A percentile compares a stretch with the other conserved stretches of the same genome.
Evolutionary conservation across 169 alveolate genomes (phyloP).

Genomic region (Hepatocystis sp.): DNA sequence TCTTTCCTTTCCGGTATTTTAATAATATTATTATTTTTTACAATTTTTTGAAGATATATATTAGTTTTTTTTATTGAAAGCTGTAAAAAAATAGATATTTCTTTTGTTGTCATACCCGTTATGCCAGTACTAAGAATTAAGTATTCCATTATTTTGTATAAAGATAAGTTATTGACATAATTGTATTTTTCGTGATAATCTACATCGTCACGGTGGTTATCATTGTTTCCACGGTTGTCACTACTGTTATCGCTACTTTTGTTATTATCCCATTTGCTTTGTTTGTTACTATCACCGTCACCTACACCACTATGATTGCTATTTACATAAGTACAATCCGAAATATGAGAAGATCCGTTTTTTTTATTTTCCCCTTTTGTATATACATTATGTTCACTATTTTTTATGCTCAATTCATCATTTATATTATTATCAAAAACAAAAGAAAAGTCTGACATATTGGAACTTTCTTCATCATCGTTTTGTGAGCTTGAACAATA

Average conservation of each 20-base stretch:
- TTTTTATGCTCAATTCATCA: neutral
- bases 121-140: constrained; percentile 54
- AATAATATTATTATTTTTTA: constrained; percentile 47
- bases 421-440: constrained; percentile 11
- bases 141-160: constrained; percentile 49
- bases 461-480: constrained; percentile 30
- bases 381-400: constrained; percentile 8
- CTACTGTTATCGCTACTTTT: too few relatives aligned
- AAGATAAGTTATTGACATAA: constrained; percentile 15
- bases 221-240: constrained; percentile 6
- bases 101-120: constrained; percentile 66
- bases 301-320: too few relatives aligned
- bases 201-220: neutral
- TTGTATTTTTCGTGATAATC: constrained; percentile 1
- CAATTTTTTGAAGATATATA: constrained; percentile 27
- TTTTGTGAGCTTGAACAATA: constrained; percentile 52
- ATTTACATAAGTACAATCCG: too few relatives aligned
- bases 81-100: constrained; percentile 19
- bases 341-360: too few relatives aligned
- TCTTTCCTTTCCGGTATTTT: constrained; percentile 69
- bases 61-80: constrained; percentile 61
- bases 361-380: too few relatives aligned
- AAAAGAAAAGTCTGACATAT: constrained; percentile 32
- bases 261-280: too few relatives aligned
- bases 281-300: too few relatives aligned